Evolutionary conservation across 176 grass and related monocot genomes (phyloP).

Genomic region (Miscanthus lutarioriparius): DNA sequence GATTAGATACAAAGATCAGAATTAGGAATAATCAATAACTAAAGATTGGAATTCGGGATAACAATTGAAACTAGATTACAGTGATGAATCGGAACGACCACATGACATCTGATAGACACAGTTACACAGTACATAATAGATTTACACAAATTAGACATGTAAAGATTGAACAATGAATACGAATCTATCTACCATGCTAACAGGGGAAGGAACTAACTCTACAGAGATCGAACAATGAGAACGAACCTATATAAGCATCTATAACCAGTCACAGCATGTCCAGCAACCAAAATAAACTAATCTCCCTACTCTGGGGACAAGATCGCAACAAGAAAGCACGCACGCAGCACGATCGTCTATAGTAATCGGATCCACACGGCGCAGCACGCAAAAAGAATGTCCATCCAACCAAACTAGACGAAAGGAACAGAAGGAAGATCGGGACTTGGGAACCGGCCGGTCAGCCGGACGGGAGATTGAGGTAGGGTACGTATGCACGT

Average conservation of each 20-base stretch:
- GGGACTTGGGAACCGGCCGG: neutral
- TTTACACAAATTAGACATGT: neutral
- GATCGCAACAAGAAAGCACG: neutral
- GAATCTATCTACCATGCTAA: neutral
- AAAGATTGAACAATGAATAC: neutral
- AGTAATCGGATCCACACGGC: no score
- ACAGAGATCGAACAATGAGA: neutral
- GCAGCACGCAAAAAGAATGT: no score
- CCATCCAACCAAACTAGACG: no score
- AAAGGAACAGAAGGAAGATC: neutral
- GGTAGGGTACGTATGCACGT: no score
- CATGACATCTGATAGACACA: neutral
- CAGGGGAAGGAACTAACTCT: no score
- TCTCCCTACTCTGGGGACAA: neutral
- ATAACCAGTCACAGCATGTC: no score
- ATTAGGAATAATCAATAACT: no score
- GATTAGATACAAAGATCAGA: no score
- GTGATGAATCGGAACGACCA: no score
- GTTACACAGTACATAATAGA: neutral
- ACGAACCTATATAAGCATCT: neutral
- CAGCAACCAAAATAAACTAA: neutral
- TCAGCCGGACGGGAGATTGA: neutral
- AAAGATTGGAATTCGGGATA: no score
- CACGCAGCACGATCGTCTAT: neutral
- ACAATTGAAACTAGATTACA: no score